These are phyloP conservation scores for Melaleuca alternifolia DNA, from an alignment of 345 rosid species.

Conservation along the genomic window DNA sequence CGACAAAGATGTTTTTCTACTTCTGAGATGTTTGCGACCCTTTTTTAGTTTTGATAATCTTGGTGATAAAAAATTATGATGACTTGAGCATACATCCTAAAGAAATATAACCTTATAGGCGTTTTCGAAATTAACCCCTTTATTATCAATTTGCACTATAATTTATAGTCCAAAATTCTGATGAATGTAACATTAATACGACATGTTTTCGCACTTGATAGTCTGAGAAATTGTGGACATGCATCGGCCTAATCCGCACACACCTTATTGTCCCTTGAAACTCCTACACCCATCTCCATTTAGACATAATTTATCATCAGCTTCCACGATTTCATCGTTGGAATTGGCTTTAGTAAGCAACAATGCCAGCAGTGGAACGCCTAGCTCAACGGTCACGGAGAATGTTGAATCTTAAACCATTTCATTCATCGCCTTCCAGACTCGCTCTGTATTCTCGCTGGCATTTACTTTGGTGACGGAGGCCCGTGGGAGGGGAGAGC, in stretches of 20 bases:
- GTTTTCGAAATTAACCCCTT: not conserved
- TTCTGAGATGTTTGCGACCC: not conserved
- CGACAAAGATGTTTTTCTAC: not conserved
- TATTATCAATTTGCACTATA: not conserved
- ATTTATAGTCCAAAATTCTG: not conserved
- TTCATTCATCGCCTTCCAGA: not conserved
- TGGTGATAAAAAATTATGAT: not conserved
- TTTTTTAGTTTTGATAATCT: not conserved
- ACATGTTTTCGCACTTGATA: not conserved
- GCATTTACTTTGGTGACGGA: not conserved
- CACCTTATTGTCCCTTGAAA: not conserved
- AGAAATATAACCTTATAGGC: not conserved
- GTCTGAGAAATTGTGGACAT: not conserved
- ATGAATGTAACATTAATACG: not conserved
- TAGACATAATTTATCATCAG: not conserved
- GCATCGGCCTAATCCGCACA: not conserved
- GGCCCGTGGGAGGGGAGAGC: not conserved
- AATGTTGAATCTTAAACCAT: not conserved
- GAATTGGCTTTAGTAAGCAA: not conserved
- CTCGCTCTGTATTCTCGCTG: not conserved
- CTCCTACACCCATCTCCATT: not conserved
- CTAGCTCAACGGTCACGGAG: not conserved
- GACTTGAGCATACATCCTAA: rapidly evolving
- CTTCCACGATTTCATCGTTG: not conserved
- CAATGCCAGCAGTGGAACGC: not conserved